phyloP scores from a whole-genome alignment of 257 asterid species.

The Penstemon eatonii region DNA sequence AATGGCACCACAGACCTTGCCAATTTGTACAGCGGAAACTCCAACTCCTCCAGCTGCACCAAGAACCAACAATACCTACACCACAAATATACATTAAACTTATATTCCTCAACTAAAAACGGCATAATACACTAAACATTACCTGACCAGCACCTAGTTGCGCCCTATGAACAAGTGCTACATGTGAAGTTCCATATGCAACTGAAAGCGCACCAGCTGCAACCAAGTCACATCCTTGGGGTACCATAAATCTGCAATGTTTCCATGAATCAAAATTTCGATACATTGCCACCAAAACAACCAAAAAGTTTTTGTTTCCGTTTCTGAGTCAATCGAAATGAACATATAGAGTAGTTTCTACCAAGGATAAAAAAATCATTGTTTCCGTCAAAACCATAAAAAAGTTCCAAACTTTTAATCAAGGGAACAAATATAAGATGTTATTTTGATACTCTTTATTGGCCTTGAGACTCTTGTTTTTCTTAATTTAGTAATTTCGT shows the following conservation, averaged over 20 bases:
- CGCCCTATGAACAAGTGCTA: conserved; percentile 90
- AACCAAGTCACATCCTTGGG: conserved; percentile 84
- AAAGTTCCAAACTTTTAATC: too few relatives aligned
- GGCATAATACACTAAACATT: conserved; percentile 4
- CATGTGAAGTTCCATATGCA: conserved; percentile 94
- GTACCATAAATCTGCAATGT: conserved; percentile 63
- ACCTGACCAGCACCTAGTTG: conserved; percentile 70
- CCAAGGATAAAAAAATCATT: too few relatives aligned
- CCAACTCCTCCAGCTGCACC: conserved; percentile 99
- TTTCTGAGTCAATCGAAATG: too few relatives aligned
- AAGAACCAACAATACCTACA: conserved; percentile 88
- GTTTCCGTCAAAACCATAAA: too few relatives aligned
- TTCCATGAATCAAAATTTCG: neutral
- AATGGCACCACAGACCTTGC: conserved; percentile 81
- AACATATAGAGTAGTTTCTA: too few relatives aligned
- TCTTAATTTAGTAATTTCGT: too few relatives aligned
- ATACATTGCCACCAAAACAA: too few relatives aligned
- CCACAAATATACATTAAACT: conserved; percentile 2
- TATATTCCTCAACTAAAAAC: neutral
- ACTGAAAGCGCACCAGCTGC: conserved; percentile 89
- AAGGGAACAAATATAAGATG: too few relatives aligned
- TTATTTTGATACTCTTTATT: too few relatives aligned
- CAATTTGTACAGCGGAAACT: conserved; percentile 91
- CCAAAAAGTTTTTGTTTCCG: too few relatives aligned
- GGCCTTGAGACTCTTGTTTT: too few relatives aligned